Percentiles rank a stretch among this genome's conserved stretches.
Evolutionary conservation across 305 asterid genomes (phyloP).

Genomic region (Fraxinus platypoda): DNA sequence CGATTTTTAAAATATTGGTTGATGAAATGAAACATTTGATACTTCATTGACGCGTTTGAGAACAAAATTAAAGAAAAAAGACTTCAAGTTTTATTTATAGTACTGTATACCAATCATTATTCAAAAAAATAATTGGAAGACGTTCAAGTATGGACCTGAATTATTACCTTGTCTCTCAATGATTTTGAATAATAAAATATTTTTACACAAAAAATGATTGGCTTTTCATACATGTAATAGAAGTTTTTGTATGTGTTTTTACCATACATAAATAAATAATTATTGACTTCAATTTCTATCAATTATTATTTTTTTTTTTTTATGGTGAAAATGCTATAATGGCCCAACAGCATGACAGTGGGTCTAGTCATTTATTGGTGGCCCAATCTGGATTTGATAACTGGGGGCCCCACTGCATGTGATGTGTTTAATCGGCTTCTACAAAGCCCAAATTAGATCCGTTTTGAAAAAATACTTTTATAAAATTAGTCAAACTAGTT

Average conservation of each 20-base stretch:
- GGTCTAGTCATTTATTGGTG: not conserved
- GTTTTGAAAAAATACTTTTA: too few species aligned
- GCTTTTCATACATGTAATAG: not conserved
- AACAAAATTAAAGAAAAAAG: too few species aligned
- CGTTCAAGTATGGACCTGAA: not conserved
- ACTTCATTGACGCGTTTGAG: too few species aligned
- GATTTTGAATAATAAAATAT: too few species aligned
- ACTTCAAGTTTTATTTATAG: too few species aligned
- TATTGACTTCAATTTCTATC: too few species aligned
- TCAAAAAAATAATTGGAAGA: not conserved
- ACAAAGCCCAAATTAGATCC: conserved; percentile 18
- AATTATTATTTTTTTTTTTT: too few species aligned
- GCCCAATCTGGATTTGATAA: conserved; percentile 5
- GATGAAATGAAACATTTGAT: too few species aligned
- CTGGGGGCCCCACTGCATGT: conserved; percentile 38
- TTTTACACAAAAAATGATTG: not conserved
- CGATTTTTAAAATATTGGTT: too few species aligned
- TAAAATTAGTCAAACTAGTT: too few species aligned
- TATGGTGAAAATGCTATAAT: not conserved
- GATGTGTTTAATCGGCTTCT: conserved; percentile 16
- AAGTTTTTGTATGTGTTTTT: too few species aligned
- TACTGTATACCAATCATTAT: not conserved
- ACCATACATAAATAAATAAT: too few species aligned
- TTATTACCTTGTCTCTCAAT: not conserved
- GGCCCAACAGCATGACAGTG: not conserved